phyloP scores from a whole-genome alignment of 2,329 filamentous ascomycete genomes.

The Coniosporium tulheliwenetii region DNA sequence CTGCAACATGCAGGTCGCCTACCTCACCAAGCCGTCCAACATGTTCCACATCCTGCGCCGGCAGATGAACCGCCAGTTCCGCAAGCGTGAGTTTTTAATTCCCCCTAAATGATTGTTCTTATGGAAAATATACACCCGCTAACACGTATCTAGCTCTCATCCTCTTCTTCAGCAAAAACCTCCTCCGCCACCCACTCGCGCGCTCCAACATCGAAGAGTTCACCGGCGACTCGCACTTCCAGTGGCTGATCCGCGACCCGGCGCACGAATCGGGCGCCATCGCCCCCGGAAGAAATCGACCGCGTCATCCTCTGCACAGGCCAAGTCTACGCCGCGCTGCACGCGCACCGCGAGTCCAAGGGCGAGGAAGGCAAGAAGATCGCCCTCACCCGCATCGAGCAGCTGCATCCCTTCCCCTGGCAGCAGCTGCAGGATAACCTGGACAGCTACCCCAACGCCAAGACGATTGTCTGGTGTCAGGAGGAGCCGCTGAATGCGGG shows the following conservation, averaged over 20 bases:
- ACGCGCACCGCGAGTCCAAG: constrained; percentile 80
- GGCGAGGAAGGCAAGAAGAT: constrained; percentile 67
- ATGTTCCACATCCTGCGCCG: constrained; percentile 90
- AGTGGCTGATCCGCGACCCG: constrained; percentile 88
- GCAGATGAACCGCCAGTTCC: constrained; percentile 98
- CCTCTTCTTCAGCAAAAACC: constrained; percentile 96
- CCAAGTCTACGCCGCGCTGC: constrained; percentile 80
- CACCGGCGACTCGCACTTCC: constrained; percentile 79
- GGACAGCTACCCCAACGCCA: constrained; percentile 90
- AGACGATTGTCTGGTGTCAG: constrained; percentile 94
- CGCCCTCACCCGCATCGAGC: constrained; percentile 89
- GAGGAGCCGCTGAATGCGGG: constrained; percentile 97
- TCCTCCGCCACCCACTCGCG: constrained; percentile 84
- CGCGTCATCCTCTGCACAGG: constrained; percentile 89
- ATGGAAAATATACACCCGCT: constrained; percentile 9
- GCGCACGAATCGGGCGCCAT: constrained; percentile 65
- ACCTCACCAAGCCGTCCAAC: constrained; percentile 93
- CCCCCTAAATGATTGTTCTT: neutral
- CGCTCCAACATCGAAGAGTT: constrained; percentile 87
- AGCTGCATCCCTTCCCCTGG: constrained; percentile 98
- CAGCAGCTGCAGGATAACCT: constrained; percentile 92
- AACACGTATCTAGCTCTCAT: constrained; percentile 50
- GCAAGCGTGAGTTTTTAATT: constrained; percentile 62
- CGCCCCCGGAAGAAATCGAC: constrained; percentile 71
- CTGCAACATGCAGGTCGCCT: constrained; percentile 97